Percentiles rank a stretch among this genome's conserved stretches.
Evolutionary conservation across 106 monocot genomes (phyloP).

Genomic region (Narthecium ossifragum): DNA sequence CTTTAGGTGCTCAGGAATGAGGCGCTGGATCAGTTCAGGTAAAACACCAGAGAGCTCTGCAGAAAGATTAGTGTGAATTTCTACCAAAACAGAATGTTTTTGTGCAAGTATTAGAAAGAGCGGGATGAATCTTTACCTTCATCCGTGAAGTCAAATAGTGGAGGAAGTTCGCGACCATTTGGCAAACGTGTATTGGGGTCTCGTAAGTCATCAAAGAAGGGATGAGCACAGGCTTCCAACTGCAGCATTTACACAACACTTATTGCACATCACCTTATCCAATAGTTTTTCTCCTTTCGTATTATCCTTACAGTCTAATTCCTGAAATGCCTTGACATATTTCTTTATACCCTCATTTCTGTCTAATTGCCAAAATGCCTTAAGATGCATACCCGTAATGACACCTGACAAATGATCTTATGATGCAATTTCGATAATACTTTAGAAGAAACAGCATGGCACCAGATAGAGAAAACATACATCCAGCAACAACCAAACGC

Average conservation of each 20-base stretch:
- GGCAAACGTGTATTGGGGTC: conserved; percentile 43
- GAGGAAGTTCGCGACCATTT: conserved; percentile 40
- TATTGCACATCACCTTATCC: background rate
- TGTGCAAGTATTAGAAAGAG: background rate
- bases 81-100: too few relatives aligned
- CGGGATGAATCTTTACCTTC: conserved; percentile 19
- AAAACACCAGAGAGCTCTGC: conserved; percentile 43
- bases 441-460: too few relatives aligned
- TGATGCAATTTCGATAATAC: too few relatives aligned
- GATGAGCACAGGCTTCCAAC: conserved; percentile 66
- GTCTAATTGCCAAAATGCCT: too few relatives aligned
- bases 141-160: conserved; percentile 48
- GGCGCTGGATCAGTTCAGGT: conserved; percentile 32
- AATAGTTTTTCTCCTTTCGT: too few relatives aligned
- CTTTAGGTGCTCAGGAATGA: conserved; percentile 31
- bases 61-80: background rate
- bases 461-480: too few relatives aligned
- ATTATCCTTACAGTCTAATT: too few relatives aligned
- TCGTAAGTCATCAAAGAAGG: conserved; percentile 54
- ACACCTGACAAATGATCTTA: too few relatives aligned
- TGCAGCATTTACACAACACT: conserved; percentile 9
- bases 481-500: too few relatives aligned
- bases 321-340: too few relatives aligned
- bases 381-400: too few relatives aligned
- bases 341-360: too few relatives aligned